Evolutionary conservation across 1,284 basidiomycete genomes (phyloP).

Genomic region (Apiotrichum montevideense): DNA sequence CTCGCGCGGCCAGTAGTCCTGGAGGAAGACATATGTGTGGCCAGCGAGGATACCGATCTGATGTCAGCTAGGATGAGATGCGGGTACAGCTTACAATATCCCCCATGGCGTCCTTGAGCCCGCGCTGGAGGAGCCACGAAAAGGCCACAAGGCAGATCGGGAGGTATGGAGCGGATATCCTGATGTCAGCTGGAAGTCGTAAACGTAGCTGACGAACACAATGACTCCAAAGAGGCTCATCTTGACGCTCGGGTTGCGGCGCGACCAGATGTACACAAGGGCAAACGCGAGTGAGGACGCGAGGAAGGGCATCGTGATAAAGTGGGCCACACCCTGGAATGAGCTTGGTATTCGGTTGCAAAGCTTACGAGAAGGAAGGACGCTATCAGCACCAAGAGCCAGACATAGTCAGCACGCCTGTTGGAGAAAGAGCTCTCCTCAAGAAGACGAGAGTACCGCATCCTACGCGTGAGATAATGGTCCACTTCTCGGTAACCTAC

Average conservation of each 20-base stretch:
- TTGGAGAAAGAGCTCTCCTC: conserved; percentile 94
- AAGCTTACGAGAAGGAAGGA: conserved; percentile 70
- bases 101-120: conserved; percentile 74
- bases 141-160: conserved; percentile 83
- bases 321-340: conserved; percentile 66
- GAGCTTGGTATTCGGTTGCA: too few species aligned
- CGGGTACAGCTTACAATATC: conserved; percentile 57
- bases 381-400: conserved; percentile 76
- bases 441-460: conserved; percentile 91
- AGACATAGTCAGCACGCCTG: conserved; percentile 84
- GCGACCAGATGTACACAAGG: conserved; percentile 93
- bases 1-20: conserved; percentile 91
- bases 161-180: conserved; percentile 88
- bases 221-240: conserved; percentile 91
- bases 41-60: conserved; percentile 75
- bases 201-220: conserved; percentile 53
- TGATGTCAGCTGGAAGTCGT: too few species aligned
- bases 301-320: conserved; percentile 80
- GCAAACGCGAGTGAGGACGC: conserved; percentile 66
- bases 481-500: conserved; percentile 51
- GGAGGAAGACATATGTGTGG: conserved; percentile 85
- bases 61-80: conserved; percentile 10
- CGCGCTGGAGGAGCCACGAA: conserved; percentile 80
- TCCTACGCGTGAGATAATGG: conserved; percentile 51
- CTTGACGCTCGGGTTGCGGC: conserved; percentile 87